These are phyloP conservation scores for Psilocybe cyanescens DNA, from an alignment of 768 basidiomycete genomes.

Conservation along the genomic window DNA sequence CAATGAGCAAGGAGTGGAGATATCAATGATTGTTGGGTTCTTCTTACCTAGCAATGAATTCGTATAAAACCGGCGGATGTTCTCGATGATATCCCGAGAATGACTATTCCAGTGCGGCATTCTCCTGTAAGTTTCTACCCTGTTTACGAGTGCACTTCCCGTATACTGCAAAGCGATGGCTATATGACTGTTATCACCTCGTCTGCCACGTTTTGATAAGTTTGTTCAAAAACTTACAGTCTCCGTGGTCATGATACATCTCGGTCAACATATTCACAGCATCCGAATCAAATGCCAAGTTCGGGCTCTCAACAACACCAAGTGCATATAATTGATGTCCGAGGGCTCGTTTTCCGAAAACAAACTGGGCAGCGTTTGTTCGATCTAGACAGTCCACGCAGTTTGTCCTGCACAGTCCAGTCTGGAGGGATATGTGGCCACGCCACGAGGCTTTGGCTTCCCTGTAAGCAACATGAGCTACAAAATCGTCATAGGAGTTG, in stretches of 20 bases:
- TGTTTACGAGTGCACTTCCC: constrained; percentile 93
- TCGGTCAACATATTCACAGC: constrained; percentile 96
- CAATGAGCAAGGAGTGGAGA: too few relatives aligned
- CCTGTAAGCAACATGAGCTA: constrained; percentile 7
- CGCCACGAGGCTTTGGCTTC: constrained; percentile 54
- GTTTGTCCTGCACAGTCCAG: constrained; percentile 91
- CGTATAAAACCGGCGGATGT: constrained; percentile 91
- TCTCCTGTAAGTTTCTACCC: constrained; percentile 93
- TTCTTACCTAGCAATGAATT: constrained; percentile 84
- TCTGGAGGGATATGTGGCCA: constrained; percentile 77
- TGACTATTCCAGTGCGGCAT: constrained; percentile 99
- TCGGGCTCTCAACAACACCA: constrained; percentile 84
- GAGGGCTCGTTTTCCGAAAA: constrained; percentile 92
- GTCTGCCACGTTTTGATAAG: too few relatives aligned
- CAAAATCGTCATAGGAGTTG: constrained; percentile 10
- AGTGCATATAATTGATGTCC: constrained; percentile 96
- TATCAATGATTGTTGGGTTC: too few relatives aligned
- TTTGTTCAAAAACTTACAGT: constrained; percentile 61
- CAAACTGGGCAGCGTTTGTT: constrained; percentile 96
- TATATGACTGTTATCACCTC: constrained; percentile 27
- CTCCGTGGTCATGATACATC: constrained; percentile 98
- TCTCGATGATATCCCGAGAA: constrained; percentile 95
- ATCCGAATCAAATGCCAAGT: constrained; percentile 90
- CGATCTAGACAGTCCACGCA: constrained; percentile 98
- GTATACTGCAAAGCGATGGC: constrained; percentile 97